These are phyloP conservation scores for Candida easanensis DNA, from an alignment of 805 yeast genomes.

Conservation along the genomic window DNA sequence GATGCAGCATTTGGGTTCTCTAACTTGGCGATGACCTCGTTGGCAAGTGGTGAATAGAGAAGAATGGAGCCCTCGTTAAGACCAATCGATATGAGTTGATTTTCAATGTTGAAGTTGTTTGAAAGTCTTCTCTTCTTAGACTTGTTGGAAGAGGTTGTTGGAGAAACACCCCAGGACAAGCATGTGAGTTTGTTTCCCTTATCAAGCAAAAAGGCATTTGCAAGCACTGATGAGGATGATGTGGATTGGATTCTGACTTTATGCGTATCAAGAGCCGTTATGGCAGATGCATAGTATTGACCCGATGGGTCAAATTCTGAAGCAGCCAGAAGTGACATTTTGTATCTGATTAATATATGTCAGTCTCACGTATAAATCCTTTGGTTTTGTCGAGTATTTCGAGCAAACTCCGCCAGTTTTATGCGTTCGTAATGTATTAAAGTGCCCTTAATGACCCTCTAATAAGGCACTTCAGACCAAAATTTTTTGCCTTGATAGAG, in stretches of 20 bases:
- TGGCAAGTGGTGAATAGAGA: constrained; percentile 65
- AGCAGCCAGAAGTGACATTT: constrained; percentile 17
- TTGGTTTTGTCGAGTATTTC: too few relatives aligned
- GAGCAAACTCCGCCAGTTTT: too few relatives aligned
- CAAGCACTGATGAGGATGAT: constrained; percentile 36
- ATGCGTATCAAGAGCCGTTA: constrained; percentile 69
- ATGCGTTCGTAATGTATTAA: too few relatives aligned
- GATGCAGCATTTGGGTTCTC: constrained; percentile 44
- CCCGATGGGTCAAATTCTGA: constrained; percentile 57
- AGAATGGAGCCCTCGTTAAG: constrained; percentile 62
- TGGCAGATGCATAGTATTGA: constrained; percentile 60
- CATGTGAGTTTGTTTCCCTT: constrained; percentile 48
- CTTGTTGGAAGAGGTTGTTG: constrained; percentile 7
- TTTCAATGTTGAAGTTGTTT: constrained; percentile 31
- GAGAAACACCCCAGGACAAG: constrained; percentile 48
- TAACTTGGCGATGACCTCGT: constrained; percentile 53
- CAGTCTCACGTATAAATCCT: not conserved
- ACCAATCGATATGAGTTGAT: constrained; percentile 55
- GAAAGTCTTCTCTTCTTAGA: constrained; percentile 26
- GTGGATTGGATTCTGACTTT: constrained; percentile 63
- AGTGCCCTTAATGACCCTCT: too few relatives aligned
- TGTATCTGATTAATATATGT: not conserved
- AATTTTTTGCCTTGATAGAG: constrained; percentile 6
- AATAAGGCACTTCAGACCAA: not conserved
- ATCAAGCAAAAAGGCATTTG: constrained; percentile 50